A percentile compares a stretch with the other conserved stretches of the same genome.
Evolutionary conservation across 495 filamentous ascomycete genomes (phyloP).

Genomic region (Penicillium roqueforti): DNA sequence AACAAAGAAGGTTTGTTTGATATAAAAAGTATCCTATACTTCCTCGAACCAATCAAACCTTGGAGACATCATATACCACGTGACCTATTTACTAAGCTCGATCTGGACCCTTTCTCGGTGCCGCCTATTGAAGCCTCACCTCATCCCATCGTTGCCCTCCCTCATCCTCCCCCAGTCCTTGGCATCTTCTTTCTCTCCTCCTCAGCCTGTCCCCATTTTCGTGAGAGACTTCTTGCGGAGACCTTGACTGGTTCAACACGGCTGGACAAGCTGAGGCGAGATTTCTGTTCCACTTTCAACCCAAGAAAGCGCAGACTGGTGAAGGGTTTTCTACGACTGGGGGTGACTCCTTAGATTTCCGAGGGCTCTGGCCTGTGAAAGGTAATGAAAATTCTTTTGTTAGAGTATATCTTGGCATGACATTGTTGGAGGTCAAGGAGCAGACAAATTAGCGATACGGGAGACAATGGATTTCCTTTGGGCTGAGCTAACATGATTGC

Average conservation of each 20-base stretch:
- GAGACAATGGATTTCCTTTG: conserved; percentile 4
- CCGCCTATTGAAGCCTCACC: conserved; percentile 5
- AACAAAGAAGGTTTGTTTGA: not conserved
- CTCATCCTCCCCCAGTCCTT: conserved; percentile 18
- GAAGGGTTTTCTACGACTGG: conserved; percentile 29
- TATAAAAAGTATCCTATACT: not conserved
- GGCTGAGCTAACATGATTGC: conserved; percentile 8
- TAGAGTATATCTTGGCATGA: conserved; percentile 5
- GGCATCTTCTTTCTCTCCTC: conserved; percentile 18
- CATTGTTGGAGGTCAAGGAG: conserved; percentile 6
- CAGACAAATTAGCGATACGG: conserved; percentile 3
- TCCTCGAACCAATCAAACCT: not conserved
- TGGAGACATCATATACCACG: not conserved
- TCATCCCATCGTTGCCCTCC: conserved; percentile 12
- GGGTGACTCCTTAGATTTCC: conserved; percentile 19
- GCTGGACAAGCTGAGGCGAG: conserved; percentile 40
- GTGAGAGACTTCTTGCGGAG: conserved; percentile 43
- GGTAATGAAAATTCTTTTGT: conserved; percentile 30
- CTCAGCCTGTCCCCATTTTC: conserved; percentile 39
- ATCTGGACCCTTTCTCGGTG: conserved; percentile 1
- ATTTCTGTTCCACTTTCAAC: conserved; percentile 20
- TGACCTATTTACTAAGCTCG: conserved; percentile 2
- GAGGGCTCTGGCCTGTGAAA: conserved; percentile 27
- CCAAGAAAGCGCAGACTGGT: conserved; percentile 24
- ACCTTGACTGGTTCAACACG: conserved; percentile 49